Base-by-base conservation (phyloP, 441 rosid species). In the Corymbia calophylla region DNA sequence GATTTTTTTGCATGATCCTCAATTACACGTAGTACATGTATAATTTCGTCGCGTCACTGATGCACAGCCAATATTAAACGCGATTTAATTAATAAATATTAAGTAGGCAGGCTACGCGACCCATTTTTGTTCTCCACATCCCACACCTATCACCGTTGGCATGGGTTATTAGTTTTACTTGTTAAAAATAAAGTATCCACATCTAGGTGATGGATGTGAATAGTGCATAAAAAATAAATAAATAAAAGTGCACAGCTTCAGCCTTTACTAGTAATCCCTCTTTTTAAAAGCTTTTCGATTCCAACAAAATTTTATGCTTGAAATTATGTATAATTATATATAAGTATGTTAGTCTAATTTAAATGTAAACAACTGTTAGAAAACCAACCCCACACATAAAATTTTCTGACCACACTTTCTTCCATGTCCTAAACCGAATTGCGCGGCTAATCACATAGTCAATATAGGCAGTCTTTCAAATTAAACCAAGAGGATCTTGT, bases 351-450 rank as follows among this genome's bases (percentile, higher is more conserved):
- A 18, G 80, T 47, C 47, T 35, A 70, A 70, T 32, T 32, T 21
- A 19, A 35, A 70, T 70, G 81, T 39, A 1, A 70, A 32, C 1
- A 9, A 70, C 47, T 32, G 47, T 32, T 70, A 70, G 15, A 14
- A 32, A 18, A 70, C 4, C 11, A 32, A 70, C 13, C 47, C 1
- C 1, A 0, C 1, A 10, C 80, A 0, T 70, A 70, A 70, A 39
- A 70, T 70, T 23, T 70, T 70, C 25, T 1, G 14, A 32, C 27
- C 48, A 9, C 44, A 0, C 4, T 70, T 70, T 32, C 80, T 70
- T 70, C 80, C 81, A 35, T 70, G 81, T 19, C 35, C 81, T 70
- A 32, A 64, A 35, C 0, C 14, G 48, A 70, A 35, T 35, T 21
- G 31, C 18, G 16, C 68, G n/a, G n/a, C 10, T 29, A 62, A 62